These are phyloP conservation scores for Emericellopsis terricola DNA, from an alignment of 495 filamentous ascomycete genomes.

Conservation along the genomic window DNA sequence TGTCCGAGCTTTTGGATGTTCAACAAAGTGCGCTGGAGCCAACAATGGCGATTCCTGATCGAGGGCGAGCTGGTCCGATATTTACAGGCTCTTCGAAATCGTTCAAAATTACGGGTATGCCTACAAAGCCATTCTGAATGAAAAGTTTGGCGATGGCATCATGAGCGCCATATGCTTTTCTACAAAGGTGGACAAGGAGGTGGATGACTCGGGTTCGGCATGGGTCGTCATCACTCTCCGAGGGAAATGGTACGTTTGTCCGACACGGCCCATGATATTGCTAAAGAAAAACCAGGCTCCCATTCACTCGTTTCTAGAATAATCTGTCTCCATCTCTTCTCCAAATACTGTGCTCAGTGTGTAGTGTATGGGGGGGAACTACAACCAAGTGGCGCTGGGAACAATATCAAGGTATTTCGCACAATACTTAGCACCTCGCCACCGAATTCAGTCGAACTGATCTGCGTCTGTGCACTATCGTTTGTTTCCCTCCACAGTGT, in stretches of 20 bases:
- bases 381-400: no score
- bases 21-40: conserved; percentile 39
- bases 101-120: conserved; percentile 97
- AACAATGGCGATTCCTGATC: conserved; percentile 59
- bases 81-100: conserved; percentile 91
- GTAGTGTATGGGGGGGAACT: no score
- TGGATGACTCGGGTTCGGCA: conserved; percentile 49
- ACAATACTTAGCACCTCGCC: no score
- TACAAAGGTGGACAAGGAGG: conserved; percentile 92
- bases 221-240: conserved; percentile 82
- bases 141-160: conserved; percentile 98
- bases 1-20: conserved; percentile 50
- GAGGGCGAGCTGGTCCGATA: conserved; percentile 77
- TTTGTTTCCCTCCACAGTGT: no score
- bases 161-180: conserved; percentile 94
- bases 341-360: no score
- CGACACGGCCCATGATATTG: background rate
- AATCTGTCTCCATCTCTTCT: no score
- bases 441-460: no score
- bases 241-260: conserved; percentile 63
- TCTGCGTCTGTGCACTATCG: no score
- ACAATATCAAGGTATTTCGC: no score
- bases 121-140: conserved; percentile 91
- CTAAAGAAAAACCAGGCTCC: no score
- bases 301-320: background rate